These are phyloP conservation scores for Lepidium didymum DNA, from an alignment of 345 rosid genomes.

Conservation along the genomic window DNA sequence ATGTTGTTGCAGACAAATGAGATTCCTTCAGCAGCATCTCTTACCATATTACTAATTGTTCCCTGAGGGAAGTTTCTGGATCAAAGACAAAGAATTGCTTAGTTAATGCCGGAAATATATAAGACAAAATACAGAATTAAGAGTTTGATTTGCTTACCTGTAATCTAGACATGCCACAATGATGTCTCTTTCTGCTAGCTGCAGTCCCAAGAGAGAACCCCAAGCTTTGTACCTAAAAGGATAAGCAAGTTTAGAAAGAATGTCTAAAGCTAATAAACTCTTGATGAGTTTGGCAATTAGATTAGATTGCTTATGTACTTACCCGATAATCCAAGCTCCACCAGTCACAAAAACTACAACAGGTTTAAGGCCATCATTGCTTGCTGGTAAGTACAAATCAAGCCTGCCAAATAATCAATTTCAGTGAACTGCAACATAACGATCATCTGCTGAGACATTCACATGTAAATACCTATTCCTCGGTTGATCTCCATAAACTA, in stretches of 20 bases:
- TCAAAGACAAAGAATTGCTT: background rate
- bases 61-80: slow-evolving; percentile 97
- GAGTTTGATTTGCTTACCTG: slow-evolving; percentile 32
- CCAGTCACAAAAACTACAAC: slow-evolving; percentile 94
- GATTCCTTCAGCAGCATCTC: slow-evolving; percentile 74
- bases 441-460: background rate
- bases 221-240: slow-evolving; percentile 87
- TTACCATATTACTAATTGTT: slow-evolving; percentile 85
- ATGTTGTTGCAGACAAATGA: slow-evolving; percentile 73
- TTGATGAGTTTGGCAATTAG: background rate
- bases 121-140: too few species aligned
- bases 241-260: slow-evolving; percentile 10
- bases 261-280: too few species aligned
- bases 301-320: slow-evolving; percentile 6
- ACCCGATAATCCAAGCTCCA: slow-evolving; percentile 99
- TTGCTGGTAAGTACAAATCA: slow-evolving; percentile 76
- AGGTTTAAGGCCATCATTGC: slow-evolving; percentile 59
- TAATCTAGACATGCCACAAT: slow-evolving; percentile 93
- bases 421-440: background rate
- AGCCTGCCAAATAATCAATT: slow-evolving; percentile 38
- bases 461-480: slow-evolving; percentile 63
- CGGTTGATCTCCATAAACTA: slow-evolving; percentile 92
- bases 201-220: slow-evolving; percentile 94
- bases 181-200: slow-evolving; percentile 87
- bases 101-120: background rate